Conservation (phyloP, 768 basidiomycete species). For the Termitomyces titanicus region DNA sequence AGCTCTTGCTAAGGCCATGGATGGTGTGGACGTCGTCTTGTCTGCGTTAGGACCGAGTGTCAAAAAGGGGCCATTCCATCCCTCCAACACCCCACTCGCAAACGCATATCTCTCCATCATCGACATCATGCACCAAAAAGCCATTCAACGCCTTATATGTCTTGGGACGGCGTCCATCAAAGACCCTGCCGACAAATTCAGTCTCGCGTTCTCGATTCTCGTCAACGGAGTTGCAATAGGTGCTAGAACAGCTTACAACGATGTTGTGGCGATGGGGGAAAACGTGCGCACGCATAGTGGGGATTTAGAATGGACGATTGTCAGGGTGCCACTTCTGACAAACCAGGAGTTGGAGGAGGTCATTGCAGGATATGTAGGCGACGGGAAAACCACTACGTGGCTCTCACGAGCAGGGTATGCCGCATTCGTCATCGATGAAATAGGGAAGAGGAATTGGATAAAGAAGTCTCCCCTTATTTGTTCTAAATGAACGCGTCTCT, state of each 20-base stretch:
- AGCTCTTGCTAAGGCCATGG: slow-evolving; percentile 46
- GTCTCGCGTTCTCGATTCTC: slow-evolving; percentile 39
- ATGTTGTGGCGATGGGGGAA: slow-evolving; percentile 63
- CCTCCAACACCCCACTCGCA: slow-evolving; percentile 56
- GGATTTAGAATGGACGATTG: slow-evolving; percentile 66
- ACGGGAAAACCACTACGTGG: slow-evolving; percentile 46
- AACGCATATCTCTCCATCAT: slow-evolving; percentile 55
- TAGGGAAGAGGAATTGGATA: slow-evolving; percentile 58
- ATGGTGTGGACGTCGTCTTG: slow-evolving; percentile 58
- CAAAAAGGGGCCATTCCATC: slow-evolving; percentile 32
- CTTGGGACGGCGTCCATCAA: slow-evolving; percentile 66
- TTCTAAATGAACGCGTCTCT: slow-evolving; percentile 7
- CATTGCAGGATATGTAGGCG: slow-evolving; percentile 66
- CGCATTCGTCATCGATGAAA: slow-evolving; percentile 53
- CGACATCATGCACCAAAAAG: slow-evolving; percentile 47
- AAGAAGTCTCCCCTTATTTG: slow-evolving; percentile 44
- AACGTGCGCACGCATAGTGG: slow-evolving; percentile 44
- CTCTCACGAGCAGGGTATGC: slow-evolving; percentile 59
- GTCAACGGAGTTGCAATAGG: slow-evolving; percentile 39
- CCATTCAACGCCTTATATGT: slow-evolving; percentile 56
- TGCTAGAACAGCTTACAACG: slow-evolving; percentile 58
- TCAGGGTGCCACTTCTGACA: slow-evolving; percentile 61
- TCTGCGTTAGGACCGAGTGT: slow-evolving; percentile 59
- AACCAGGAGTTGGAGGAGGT: slow-evolving; percentile 41
- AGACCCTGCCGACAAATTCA: slow-evolving; percentile 58